Conservation (phyloP, 441 rosid genomes). For the Erysimum cheiri region DNA sequence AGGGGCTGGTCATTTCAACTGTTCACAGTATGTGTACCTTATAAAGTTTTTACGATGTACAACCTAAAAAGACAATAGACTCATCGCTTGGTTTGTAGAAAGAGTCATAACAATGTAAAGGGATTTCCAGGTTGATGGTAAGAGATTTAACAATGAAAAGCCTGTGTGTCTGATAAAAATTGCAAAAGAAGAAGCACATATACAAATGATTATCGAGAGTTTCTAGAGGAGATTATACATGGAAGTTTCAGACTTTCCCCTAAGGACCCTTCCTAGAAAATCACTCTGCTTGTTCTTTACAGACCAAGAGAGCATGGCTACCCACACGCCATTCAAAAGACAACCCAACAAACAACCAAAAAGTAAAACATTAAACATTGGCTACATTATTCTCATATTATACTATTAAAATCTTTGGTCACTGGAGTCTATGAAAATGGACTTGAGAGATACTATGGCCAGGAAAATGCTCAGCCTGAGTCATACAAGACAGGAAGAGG, state of each 20-base stretch:
- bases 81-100: background rate
- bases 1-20: background rate
- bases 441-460: background rate
- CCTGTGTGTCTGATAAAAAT: background rate
- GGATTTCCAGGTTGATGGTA: background rate
- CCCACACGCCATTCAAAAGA: constrained; percentile 1
- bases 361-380: background rate
- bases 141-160: background rate
- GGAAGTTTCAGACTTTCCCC: constrained; percentile 3
- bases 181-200: constrained; percentile 3
- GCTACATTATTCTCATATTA: background rate
- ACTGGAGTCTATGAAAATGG: constrained; percentile 9
- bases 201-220: background rate
- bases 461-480: background rate
- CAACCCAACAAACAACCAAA: background rate
- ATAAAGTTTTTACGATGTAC: background rate
- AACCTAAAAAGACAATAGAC: background rate
- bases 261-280: constrained; percentile 2
- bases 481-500: background rate
- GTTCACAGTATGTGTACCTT: constrained; percentile 3
- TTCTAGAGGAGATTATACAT: background rate
- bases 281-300: background rate
- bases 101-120: background rate
- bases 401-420: background rate
- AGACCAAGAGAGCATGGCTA: constrained; percentile 25